These are phyloP conservation scores for Colletotrichum melonis DNA, from an alignment of 2,329 filamentous ascomycete species.

Conservation along the genomic window DNA sequence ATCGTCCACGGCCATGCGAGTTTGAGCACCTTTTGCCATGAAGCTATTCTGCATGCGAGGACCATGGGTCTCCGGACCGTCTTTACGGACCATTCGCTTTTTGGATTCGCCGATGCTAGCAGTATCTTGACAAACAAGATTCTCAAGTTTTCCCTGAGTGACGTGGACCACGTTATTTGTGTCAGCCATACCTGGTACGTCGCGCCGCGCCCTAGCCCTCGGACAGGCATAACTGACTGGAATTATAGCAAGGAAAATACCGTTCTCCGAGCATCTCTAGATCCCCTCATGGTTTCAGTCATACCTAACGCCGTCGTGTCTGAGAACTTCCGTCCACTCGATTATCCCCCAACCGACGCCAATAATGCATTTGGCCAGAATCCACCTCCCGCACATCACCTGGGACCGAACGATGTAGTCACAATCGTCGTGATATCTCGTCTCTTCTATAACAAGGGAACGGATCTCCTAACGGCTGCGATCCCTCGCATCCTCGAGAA, in stretches of 20 bases:
- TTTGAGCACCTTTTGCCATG: constrained; percentile 91
- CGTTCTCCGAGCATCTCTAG: constrained; percentile 90
- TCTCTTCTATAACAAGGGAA: constrained; percentile 98
- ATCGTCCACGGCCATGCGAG: constrained; percentile 98
- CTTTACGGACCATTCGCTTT: constrained; percentile 97
- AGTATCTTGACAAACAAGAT: constrained; percentile 98
- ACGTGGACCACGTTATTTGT: constrained; percentile 98
- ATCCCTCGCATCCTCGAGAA: constrained; percentile 91
- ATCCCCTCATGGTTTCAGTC: constrained; percentile 96
- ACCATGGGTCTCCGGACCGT: constrained; percentile 97
- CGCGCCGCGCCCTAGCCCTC: not conserved
- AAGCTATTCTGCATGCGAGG: constrained; percentile 92
- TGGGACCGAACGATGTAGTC: constrained; percentile 87
- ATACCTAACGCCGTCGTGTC: constrained; percentile 98
- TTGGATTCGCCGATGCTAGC: constrained; percentile 95
- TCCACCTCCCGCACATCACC: constrained; percentile 70
- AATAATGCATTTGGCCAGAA: constrained; percentile 52
- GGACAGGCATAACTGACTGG: constrained; percentile 34
- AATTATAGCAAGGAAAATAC: constrained; percentile 91
- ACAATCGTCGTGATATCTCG: constrained; percentile 98
- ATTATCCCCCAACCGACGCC: constrained; percentile 47
- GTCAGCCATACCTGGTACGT: constrained; percentile 94
- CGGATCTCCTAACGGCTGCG: constrained; percentile 93
- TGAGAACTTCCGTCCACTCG: constrained; percentile 86
- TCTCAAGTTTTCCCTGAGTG: constrained; percentile 93